These are phyloP conservation scores for Westerdykella ornata DNA, from an alignment of 2,329 filamentous ascomycete species.

Conservation along the genomic window DNA sequence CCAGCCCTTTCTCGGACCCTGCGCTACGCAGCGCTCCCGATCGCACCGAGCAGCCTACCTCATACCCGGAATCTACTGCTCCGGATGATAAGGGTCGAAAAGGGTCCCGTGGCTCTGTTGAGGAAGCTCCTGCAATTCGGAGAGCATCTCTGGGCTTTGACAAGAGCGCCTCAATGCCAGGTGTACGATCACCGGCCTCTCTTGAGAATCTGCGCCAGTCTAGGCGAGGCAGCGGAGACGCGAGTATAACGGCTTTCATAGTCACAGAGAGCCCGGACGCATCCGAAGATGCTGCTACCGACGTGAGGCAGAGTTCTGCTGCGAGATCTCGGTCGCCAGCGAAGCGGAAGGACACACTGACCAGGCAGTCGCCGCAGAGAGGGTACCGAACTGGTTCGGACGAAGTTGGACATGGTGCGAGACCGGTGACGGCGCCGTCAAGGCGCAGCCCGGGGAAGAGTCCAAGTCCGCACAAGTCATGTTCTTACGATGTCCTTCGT, in stretches of 20 bases:
- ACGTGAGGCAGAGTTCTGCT: slow-evolving; percentile 9
- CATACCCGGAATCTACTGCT: slow-evolving; percentile 2
- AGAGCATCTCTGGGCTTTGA: slow-evolving; percentile 21
- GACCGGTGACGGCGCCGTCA: slow-evolving; percentile 34
- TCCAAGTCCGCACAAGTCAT: slow-evolving; percentile 7
- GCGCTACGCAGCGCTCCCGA: slow-evolving; percentile 12
- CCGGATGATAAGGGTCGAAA: slow-evolving; percentile 19
- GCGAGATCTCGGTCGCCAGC: slow-evolving; percentile 14
- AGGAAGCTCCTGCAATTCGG: slow-evolving; percentile 2
- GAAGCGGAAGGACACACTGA: slow-evolving; percentile 28
- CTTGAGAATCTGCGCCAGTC: slow-evolving; percentile 32
- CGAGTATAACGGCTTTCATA: slow-evolving; percentile 36
- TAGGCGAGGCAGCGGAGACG: slow-evolving; percentile 34
- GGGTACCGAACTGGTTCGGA: neutral
- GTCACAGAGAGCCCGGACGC: slow-evolving; percentile 34
- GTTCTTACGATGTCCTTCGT: slow-evolving; percentile 8
- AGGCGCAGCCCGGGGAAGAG: slow-evolving; percentile 32
- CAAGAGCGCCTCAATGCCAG: slow-evolving; percentile 20
- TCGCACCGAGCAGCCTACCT: slow-evolving; percentile 7
- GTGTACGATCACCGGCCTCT: slow-evolving; percentile 14
- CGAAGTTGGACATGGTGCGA: slow-evolving; percentile 6
- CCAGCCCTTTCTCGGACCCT: slow-evolving; percentile 30
- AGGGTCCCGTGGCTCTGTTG: slow-evolving; percentile 24
- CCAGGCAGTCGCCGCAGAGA: slow-evolving; percentile 20
- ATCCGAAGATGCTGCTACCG: slow-evolving; percentile 19